Evolutionary conservation across 768 basidiomycete species (phyloP), one percentile per base, ranked within the genome.

Genomic region (Mrakia blollopis): DNA sequence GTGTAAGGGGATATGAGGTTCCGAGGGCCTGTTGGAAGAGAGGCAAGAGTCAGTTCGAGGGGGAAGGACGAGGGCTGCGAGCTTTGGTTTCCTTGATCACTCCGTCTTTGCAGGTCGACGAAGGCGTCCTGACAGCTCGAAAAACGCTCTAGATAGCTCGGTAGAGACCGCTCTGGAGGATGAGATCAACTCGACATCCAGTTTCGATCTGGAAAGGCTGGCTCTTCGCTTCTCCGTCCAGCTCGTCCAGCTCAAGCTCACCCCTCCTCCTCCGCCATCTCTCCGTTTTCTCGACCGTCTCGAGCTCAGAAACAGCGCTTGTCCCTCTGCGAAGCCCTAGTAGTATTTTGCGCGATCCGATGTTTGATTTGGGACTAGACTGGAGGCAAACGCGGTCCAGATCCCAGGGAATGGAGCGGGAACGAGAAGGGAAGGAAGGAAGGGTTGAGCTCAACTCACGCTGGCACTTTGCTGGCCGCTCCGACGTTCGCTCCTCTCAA

Each of bases 401-500:
- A 35, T 1, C 16, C 9, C 25, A 50, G 10, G 65, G 5, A 35
- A 28, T 37, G 9, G 28, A 37, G 6, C 8, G 70, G 4, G 23
- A 28, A 41, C 18, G 52, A n/a, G 21, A 11, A 32, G 23, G 28
- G 30, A 41, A 18, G 50, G 52, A 50, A 61, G 6, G 72, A 35
- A 72, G 77, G 13, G 50, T 23, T 14, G 37, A 68, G 65, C 65
- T 68, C 65, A 67, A 86, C 89, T 77, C 83, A 92, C 93, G 89
- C 52, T n/a, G 77, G 77, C 16, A 74, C 88, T 86, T 98, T 98
- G 80, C 88, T 90, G 41, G 86, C 87, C 6, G 93, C 94, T 5
- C 91, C 89, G 50, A 98, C 83, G 82, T 97, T 97, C 44, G 91
- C 92, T 13, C 95, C 95, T 78, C 93, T 86, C 54, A 94, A 85